These are phyloP conservation scores for Novymonas esmeraldas DNA, from an alignment of 208 protist species.

Conservation along the genomic window DNA sequence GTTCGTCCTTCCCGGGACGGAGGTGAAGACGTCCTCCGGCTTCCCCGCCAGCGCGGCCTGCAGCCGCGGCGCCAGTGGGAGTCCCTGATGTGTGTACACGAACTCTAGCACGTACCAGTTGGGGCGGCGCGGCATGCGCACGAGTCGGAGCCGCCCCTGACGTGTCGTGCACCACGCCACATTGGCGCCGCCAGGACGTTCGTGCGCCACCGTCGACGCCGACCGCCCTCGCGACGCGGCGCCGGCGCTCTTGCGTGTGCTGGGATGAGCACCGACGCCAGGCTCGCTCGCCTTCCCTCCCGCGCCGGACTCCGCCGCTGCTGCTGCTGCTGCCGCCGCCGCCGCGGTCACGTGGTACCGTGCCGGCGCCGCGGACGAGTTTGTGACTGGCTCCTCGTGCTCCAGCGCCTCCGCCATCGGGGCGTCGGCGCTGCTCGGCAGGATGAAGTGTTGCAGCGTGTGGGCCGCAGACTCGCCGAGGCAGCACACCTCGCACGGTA, in stretches of 20 bases:
- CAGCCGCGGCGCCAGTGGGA: conserved; percentile 42
- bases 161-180: conserved; percentile 28
- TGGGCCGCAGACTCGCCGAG: conserved; percentile 36
- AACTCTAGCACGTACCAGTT: conserved; percentile 70
- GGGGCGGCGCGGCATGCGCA: conserved; percentile 35
- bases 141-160: conserved; percentile 47
- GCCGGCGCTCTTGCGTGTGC: neutral
- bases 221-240: neutral
- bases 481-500: conserved; percentile 70
- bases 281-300: neutral
- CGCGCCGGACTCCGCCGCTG: neutral
- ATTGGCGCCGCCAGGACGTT: conserved; percentile 2
- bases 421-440: conserved; percentile 27
- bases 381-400: conserved; percentile 1
- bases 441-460: conserved; percentile 33
- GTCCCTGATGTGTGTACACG: conserved; percentile 57
- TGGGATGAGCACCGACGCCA: neutral
- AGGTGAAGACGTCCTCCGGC: conserved; percentile 20
- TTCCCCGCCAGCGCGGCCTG: conserved; percentile 31
- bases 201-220: neutral
- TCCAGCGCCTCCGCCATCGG: conserved; percentile 23
- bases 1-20: conserved; percentile 18
- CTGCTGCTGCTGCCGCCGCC: neutral
- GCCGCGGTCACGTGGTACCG: conserved; percentile 9
- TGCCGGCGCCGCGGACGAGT: conserved; percentile 6